Conservation (phyloP, 805 yeast genomes). For the Metschnikowia noctiluminum region DNA sequence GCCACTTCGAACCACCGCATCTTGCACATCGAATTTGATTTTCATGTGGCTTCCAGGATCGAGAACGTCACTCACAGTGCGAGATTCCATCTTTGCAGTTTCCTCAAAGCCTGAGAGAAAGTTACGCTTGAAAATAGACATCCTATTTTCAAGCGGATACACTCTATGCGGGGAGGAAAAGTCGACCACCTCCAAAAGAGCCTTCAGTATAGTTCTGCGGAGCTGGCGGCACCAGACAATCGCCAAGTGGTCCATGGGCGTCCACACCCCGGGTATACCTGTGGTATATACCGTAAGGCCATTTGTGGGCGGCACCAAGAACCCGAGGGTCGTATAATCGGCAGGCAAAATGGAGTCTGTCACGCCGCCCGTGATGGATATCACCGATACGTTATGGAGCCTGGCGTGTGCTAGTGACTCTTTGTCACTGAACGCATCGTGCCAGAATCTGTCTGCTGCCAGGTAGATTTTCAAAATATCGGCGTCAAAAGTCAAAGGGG, state of each 20-base stretch:
- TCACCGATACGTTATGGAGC: slow-evolving; percentile 56
- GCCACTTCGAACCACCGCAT: slow-evolving; percentile 8
- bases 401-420: slow-evolving; percentile 27
- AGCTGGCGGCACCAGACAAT: slow-evolving; percentile 95
- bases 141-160: slow-evolving; percentile 49
- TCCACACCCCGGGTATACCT: slow-evolving; percentile 89
- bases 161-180: slow-evolving; percentile 46
- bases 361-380: slow-evolving; percentile 89
- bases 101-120: slow-evolving; percentile 59
- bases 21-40: slow-evolving; percentile 12
- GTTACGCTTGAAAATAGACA: slow-evolving; percentile 49
- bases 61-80: background rate
- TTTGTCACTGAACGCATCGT: slow-evolving; percentile 45
- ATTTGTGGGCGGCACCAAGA: slow-evolving; percentile 65
- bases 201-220: slow-evolving; percentile 56
- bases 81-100: slow-evolving; percentile 24
- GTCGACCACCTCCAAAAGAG: slow-evolving; percentile 61
- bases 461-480: slow-evolving; percentile 75
- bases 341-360: slow-evolving; percentile 81
- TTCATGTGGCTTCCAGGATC: slow-evolving; percentile 2
- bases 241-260: slow-evolving; percentile 91
- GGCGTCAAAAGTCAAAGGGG: slow-evolving; percentile 92
- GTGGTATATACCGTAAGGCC: slow-evolving; percentile 84
- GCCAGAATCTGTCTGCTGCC: slow-evolving; percentile 78
- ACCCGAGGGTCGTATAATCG: slow-evolving; percentile 76